Conservation (phyloP, 2,329 filamentous ascomycete species). For the Neoscytalidium dimidiatum region DNA sequence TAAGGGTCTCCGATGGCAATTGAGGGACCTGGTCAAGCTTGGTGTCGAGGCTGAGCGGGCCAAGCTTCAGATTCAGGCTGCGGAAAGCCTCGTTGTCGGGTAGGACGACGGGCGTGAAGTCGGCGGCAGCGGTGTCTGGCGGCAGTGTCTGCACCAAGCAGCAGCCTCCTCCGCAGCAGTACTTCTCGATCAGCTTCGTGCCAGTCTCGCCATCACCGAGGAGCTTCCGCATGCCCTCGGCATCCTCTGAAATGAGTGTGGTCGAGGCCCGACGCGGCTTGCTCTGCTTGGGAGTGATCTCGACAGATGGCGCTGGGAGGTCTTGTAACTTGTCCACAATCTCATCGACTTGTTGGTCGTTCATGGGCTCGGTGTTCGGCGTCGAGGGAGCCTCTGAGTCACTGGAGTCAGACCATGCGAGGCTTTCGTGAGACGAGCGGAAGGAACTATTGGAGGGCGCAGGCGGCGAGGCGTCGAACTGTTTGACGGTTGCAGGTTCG, state of each 20-base stretch:
- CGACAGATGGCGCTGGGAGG: slow-evolving; percentile 37
- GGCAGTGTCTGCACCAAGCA: slow-evolving; percentile 61
- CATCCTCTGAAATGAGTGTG: slow-evolving; percentile 62
- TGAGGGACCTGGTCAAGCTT: slow-evolving; percentile 70
- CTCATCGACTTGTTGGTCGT: slow-evolving; percentile 45
- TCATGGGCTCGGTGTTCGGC: slow-evolving; percentile 46
- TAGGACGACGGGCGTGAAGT: slow-evolving; percentile 50
- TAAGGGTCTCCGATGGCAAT: slow-evolving; percentile 74
- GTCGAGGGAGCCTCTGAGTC: slow-evolving; percentile 47
- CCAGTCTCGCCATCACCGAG: slow-evolving; percentile 57
- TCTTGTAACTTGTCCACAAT: slow-evolving; percentile 43
- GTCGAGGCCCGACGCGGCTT: slow-evolving; percentile 65
- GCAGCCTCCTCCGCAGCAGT: slow-evolving; percentile 67
- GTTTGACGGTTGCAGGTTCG: slow-evolving; percentile 40
- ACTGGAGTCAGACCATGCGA: slow-evolving; percentile 44
- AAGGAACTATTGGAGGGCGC: slow-evolving; percentile 37
- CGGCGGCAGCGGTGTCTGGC: slow-evolving; percentile 46
- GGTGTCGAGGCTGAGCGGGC: slow-evolving; percentile 69
- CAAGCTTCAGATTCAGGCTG: slow-evolving; percentile 75
- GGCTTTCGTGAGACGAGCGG: slow-evolving; percentile 43
- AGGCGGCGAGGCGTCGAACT: slow-evolving; percentile 32
- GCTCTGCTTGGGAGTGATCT: slow-evolving; percentile 38
- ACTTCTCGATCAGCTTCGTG: slow-evolving; percentile 62
- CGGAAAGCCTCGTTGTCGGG: slow-evolving; percentile 86
- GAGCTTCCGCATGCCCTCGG: slow-evolving; percentile 59